Percentiles rank a stretch among this genome's conserved stretches.
phyloP scores from a whole-genome alignment of 2,329 filamentous ascomycete species.

The Magnaporthiopsis incrustans region DNA sequence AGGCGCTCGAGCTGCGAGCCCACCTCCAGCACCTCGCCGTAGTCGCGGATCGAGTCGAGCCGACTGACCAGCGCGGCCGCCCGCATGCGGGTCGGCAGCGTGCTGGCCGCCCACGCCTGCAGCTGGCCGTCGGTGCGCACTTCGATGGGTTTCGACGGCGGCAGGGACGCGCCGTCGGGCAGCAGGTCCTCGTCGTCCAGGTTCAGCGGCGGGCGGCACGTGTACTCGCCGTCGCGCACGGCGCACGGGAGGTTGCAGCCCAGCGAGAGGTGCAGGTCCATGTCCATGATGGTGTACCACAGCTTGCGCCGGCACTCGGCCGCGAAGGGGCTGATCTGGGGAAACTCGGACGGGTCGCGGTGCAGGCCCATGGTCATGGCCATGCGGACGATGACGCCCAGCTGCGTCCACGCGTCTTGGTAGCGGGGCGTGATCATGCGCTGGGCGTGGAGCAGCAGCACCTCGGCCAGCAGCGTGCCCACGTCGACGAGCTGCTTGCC shows the following conservation, averaged over 20 bases:
- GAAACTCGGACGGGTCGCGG: constrained; percentile 46
- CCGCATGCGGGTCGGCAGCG: constrained; percentile 39
- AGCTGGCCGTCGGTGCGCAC: constrained; percentile 44
- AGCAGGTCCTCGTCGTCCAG: constrained; percentile 43
- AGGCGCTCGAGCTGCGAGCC: constrained; percentile 45
- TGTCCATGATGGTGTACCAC: constrained; percentile 49
- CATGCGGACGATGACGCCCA: constrained; percentile 47
- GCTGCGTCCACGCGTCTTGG: constrained; percentile 45
- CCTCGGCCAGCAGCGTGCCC: constrained; percentile 43
- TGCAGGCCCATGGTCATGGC: constrained; percentile 54
- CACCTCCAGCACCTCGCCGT: constrained; percentile 43
- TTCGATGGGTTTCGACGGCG: constrained; percentile 41
- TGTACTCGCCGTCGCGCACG: constrained; percentile 45
- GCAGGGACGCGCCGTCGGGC: constrained; percentile 39
- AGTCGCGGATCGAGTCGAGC: constrained; percentile 44
- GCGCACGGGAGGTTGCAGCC: constrained; percentile 43
- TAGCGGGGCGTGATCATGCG: constrained; percentile 40
- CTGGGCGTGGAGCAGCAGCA: constrained; percentile 44
- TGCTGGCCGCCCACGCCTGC: constrained; percentile 45
- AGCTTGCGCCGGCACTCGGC: constrained; percentile 46
- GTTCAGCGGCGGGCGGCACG: constrained; percentile 44
- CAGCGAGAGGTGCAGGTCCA: constrained; percentile 47
- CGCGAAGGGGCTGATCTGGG: constrained; percentile 39
- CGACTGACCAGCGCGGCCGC: constrained; percentile 42
- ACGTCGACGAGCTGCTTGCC: constrained; percentile 46